Evolutionary conservation across 306 rosid species (phyloP).

Genomic region (cucumber (Cucumis sativus)): DNA sequence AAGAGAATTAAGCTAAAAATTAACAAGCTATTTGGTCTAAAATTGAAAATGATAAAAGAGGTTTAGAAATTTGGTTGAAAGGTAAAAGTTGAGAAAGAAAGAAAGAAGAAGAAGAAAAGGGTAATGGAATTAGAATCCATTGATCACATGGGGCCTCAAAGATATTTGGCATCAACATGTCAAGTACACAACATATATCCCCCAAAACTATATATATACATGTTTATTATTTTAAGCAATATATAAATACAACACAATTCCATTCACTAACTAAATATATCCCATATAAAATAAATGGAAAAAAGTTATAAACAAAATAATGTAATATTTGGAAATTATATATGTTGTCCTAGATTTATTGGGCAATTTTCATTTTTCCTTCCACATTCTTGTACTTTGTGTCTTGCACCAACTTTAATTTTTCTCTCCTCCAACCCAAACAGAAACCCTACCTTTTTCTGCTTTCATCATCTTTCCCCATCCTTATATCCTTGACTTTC

Average conservation of each 20-base stretch:
- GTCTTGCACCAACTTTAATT: neutral
- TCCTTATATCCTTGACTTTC: neutral
- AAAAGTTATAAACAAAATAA: neutral
- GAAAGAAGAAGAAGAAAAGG: neutral
- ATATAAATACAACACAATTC: neutral
- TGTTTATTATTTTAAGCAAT: too few relatives aligned
- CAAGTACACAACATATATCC: constrained; percentile 8
- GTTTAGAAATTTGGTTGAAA: neutral
- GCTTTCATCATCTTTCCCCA: neutral
- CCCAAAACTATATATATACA: neutral
- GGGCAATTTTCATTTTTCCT: neutral
- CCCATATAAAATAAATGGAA: neutral
- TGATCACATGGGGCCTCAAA: constrained; percentile 7
- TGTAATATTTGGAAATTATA: neutral
- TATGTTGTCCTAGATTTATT: neutral
- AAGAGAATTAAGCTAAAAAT: too few relatives aligned
- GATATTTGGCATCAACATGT: constrained; percentile 11
- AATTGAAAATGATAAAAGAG: too few relatives aligned
- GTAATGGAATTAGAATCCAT: constrained; percentile 2
- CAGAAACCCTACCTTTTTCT: neutral
- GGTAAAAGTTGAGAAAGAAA: neutral
- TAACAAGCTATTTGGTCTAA: too few relatives aligned
- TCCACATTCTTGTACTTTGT: neutral
- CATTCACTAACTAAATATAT: neutral
- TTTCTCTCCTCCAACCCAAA: neutral